Base-by-base conservation (phyloP, 192 early-diverging fungal genomes). In the Rhizoclosmatium globosum region DNA sequence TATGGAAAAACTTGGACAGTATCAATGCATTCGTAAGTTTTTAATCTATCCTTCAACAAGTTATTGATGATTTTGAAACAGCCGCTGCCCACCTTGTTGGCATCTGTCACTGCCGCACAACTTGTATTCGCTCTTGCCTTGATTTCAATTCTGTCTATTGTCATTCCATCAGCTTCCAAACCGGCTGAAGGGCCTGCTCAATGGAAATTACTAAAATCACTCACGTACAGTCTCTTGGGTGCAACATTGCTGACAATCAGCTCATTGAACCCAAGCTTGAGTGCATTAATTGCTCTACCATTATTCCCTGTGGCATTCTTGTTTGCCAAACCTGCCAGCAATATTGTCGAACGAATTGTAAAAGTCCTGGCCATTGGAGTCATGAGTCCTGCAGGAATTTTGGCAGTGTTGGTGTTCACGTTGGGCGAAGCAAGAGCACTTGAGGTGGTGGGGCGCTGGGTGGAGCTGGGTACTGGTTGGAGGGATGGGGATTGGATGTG, bases 171-270 rank as follows among this genome's bases (percentile, higher is more conserved):
- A 41, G 73, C 85, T 6, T 76, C 81, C 19, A 73, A 78, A 4
- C 44, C 47, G 23, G 79, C 67, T 23, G n/a, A n/a, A 45, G 31
- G 65, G 19, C 74, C 71, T 19, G 38, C 82, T 41, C 80, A 81
- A 3, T 87, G 86, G 86, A 39, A 61, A 64, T n/a, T 88, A 4
- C 71, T 88, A 19, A 86, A 88, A 61, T 81, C 45, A n/a, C 71
- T 86, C 4, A 65, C 60, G 0, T 82, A 76, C 47, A 73, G 53
- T 60, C 57, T 73, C 48, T 69, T 84, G 23, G 87, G 77, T 2
- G 50, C 72, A 17, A 64, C 74, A 43, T 60, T 88, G 47, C 62
- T 86, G 45, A 78, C 77, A 11, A 61, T 88, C 19, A 68, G 82
- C 41, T 77, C 81, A 6, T 61, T 82, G 47, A 88, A 88, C 64